A percentile compares a stretch with the other conserved stretches of the same genome.
phyloP scores from a whole-genome alignment of 2,329 filamentous ascomycete genomes.

The Byssoonygena ceratinophila region DNA sequence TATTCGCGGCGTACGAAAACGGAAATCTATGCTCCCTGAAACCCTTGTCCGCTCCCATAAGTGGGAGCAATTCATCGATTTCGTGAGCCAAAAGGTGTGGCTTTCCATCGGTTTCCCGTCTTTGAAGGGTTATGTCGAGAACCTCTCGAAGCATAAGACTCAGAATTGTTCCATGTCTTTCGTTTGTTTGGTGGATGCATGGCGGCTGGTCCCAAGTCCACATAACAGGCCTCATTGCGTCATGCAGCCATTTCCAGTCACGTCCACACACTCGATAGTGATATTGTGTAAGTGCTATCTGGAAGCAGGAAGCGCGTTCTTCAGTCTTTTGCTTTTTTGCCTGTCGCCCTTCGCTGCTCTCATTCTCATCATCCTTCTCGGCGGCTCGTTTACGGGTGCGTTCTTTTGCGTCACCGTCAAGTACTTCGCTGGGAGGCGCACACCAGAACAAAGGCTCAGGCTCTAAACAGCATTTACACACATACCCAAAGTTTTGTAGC shows the following conservation, averaged over 20 bases:
- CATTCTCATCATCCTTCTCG: neutral
- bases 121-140: constrained; percentile 28
- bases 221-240: constrained; percentile 23
- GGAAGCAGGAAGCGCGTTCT: constrained; percentile 18
- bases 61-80: constrained; percentile 27
- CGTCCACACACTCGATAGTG: constrained; percentile 26
- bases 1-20: constrained; percentile 28
- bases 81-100: constrained; percentile 26
- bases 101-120: constrained; percentile 20
- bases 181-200: constrained; percentile 24
- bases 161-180: constrained; percentile 26
- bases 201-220: neutral
- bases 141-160: constrained; percentile 29
- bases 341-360: neutral
- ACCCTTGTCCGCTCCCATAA: constrained; percentile 17
- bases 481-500: neutral
- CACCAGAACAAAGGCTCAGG: constrained; percentile 11
- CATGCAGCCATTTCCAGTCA: constrained; percentile 29
- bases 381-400: neutral
- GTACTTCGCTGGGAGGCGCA: neutral
- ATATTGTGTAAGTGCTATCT: constrained; percentile 23
- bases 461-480: constrained; percentile 2
- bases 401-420: neutral
- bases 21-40: constrained; percentile 21
- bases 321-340: constrained; percentile 9